A percentile compares a stretch with the other conserved stretches of the same genome.
phyloP scores from a whole-genome alignment of 2,329 filamentous ascomycete genomes.

The Nakataea oryzae region DNA sequence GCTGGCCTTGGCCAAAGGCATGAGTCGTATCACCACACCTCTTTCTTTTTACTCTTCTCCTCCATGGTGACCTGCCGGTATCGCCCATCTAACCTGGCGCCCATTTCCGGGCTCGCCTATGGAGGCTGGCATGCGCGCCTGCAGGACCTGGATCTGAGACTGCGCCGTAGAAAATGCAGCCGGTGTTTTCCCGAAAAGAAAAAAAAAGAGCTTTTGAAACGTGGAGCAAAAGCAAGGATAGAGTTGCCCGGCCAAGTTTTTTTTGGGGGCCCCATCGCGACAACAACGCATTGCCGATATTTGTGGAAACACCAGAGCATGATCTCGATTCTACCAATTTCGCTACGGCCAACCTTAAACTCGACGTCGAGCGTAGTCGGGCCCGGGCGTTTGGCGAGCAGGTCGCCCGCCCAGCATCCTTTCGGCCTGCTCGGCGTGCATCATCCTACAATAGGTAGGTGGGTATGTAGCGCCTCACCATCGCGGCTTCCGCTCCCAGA shows the following conservation, averaged over 20 bases:
- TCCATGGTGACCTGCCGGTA: too few relatives aligned
- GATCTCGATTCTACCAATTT: too few relatives aligned
- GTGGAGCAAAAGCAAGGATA: background rate
- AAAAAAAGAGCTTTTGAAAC: too few relatives aligned
- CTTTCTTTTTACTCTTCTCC: background rate
- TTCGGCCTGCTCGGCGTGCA: background rate
- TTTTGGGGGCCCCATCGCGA: too few relatives aligned
- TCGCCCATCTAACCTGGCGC: background rate
- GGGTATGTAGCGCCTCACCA: too few relatives aligned
- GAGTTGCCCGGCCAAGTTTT: background rate
- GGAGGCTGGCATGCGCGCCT: too few relatives aligned
- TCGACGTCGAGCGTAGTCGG: too few relatives aligned
- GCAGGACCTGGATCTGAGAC: background rate
- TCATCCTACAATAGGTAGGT: too few relatives aligned
- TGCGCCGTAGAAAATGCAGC: background rate
- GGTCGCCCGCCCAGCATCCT: background rate
- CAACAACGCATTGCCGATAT: background rate
- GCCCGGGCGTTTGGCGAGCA: background rate
- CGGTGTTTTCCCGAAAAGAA: background rate
- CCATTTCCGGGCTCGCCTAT: too few relatives aligned
- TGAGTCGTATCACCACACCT: background rate
- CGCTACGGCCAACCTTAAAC: too few relatives aligned
- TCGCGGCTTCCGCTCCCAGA: background rate
- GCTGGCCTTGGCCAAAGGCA: too few relatives aligned
- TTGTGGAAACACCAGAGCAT: background rate